A percentile compares a stretch with the other conserved stretches of the same genome.
Evolutionary conservation across 2,329 filamentous ascomycete species (phyloP).

Genomic region (Pestalotiopsis sp.): DNA sequence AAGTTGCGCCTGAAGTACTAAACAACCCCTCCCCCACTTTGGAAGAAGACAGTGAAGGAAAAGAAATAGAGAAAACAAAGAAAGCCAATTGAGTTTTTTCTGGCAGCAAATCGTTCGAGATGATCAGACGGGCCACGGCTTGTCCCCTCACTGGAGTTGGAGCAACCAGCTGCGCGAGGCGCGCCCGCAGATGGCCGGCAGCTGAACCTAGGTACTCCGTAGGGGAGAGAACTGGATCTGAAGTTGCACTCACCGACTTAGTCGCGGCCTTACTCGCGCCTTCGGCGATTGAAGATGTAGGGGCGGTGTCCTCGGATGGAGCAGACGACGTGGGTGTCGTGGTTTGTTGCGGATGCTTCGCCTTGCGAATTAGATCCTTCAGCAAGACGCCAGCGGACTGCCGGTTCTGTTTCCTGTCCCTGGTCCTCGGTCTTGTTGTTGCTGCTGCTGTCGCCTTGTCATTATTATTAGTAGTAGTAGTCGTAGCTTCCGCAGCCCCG

Average conservation of each 20-base stretch:
- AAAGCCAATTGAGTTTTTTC: conserved; percentile 10
- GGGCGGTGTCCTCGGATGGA: neutral
- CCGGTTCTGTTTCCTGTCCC: conserved; percentile 6
- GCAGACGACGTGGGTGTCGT: neutral
- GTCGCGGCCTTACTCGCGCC: neutral
- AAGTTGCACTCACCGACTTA: conserved; percentile 10
- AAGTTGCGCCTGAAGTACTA: conserved; percentile 10
- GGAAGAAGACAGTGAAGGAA: neutral
- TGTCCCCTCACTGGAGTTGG: conserved; percentile 18
- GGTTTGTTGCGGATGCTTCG: conserved; percentile 19
- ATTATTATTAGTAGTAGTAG: neutral
- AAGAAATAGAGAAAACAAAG: neutral
- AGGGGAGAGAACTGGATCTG: neutral
- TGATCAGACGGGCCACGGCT: conserved; percentile 13
- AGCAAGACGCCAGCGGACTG: conserved; percentile 21
- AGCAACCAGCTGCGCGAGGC: conserved; percentile 1
- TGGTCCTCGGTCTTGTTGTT: conserved; percentile 10
- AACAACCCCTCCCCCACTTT: conserved; percentile 15
- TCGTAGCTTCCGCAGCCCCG: neutral
- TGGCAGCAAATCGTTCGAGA: conserved; percentile 16
- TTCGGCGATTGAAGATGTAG: conserved; percentile 9
- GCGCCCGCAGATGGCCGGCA: conserved; percentile 9
- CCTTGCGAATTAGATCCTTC: conserved; percentile 25
- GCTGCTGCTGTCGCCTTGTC: conserved; percentile 8
- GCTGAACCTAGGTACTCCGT: neutral